These are phyloP conservation scores for Yamagishiella unicocca DNA, from an alignment of 139 green algal species.

Conservation along the genomic window DNA sequence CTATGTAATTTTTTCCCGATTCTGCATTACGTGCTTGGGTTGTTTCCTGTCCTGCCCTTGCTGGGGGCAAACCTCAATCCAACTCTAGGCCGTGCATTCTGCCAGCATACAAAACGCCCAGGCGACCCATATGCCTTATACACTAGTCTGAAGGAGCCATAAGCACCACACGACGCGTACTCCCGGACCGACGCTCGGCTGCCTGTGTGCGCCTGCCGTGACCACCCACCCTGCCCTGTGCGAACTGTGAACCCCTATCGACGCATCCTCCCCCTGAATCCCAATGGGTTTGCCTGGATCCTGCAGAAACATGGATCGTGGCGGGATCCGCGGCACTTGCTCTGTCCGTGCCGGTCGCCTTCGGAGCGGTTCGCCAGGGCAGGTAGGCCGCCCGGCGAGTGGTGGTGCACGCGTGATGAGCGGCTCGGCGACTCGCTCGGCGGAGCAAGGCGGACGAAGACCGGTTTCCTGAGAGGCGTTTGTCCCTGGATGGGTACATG, in stretches of 20 bases:
- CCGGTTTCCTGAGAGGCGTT: not conserved
- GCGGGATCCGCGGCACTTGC: constrained; percentile 27
- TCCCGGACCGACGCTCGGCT: not conserved
- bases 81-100: no score
- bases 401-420: not conserved
- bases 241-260: not conserved
- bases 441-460: not conserved
- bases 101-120: no score
- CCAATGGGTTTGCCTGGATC: no score
- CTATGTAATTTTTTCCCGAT: no score
- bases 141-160: not conserved
- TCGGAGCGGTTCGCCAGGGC: not conserved
- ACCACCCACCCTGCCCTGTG: no score
- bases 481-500: not conserved
- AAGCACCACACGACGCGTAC: not conserved
- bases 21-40: not conserved
- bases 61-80: no score
- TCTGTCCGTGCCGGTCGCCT: constrained; percentile 17
- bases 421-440: not conserved
- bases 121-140: not conserved
- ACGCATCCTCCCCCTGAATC: no score
- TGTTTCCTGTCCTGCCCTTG: not conserved
- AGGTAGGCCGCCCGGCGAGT: not conserved
- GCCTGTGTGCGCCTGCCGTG: no score
- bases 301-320: constrained; percentile 42